Conservation (phyloP, 2,329 filamentous ascomycete species). For the Fusarium anguioides region DNA sequence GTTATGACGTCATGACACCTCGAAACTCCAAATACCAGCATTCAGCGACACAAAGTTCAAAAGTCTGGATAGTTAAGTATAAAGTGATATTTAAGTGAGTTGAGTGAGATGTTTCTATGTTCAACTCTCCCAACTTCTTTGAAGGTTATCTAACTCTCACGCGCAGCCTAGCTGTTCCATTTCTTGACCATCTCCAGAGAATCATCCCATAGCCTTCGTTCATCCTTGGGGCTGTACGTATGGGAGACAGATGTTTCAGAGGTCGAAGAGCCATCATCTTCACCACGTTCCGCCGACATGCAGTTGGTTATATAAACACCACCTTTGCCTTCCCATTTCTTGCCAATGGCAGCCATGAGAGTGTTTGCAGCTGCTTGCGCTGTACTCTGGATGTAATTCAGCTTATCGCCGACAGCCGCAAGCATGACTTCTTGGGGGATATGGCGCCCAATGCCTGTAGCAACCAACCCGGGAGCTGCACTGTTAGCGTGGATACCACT, state of each 20-base stretch:
- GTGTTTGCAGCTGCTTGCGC: conserved; percentile 7
- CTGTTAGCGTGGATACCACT: conserved; percentile 9
- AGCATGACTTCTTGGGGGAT: conserved; percentile 10
- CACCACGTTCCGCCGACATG: neutral
- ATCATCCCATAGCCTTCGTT: conserved; percentile 4
- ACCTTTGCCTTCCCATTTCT: conserved; percentile 1
- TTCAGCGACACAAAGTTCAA: too few relatives aligned
- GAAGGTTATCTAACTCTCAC: too few relatives aligned
- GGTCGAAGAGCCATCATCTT: neutral
- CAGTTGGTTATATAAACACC: conserved; percentile 6
- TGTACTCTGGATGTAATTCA: neutral
- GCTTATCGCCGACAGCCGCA: neutral
- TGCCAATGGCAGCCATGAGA: neutral
- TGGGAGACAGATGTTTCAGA: conserved; percentile 5
- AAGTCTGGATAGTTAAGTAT: too few relatives aligned
- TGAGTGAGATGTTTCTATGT: neutral
- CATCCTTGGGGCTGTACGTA: conserved; percentile 4
- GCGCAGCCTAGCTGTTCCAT: neutral
- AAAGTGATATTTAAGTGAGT: too few relatives aligned
- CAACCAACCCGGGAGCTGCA: conserved; percentile 4
- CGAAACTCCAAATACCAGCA: too few relatives aligned
- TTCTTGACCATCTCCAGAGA: conserved; percentile 1
- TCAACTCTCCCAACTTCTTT: too few relatives aligned
- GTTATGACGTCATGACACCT: too few relatives aligned
- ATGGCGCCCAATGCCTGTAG: conserved; percentile 3